Base-by-base conservation (phyloP, 345 rosid species). In the Xanthoceras sorbifolium region DNA sequence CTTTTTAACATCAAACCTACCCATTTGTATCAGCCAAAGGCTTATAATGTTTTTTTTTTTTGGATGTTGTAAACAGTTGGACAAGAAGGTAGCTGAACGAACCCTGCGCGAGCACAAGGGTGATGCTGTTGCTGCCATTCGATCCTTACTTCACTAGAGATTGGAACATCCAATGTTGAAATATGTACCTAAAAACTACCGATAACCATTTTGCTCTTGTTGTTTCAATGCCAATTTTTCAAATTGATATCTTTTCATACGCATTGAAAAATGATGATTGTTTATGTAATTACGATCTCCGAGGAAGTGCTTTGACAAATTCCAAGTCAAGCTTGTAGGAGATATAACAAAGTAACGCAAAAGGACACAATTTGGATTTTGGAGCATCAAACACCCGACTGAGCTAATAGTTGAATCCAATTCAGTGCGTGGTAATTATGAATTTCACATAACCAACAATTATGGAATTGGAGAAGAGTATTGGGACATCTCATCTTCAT, bases 31-130 rank as follows among this genome's bases (percentile, higher is more conserved):
- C 31, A 73, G 55, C 54, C 66, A 31, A 25, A 70, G 34, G 65
- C 44, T 78, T 61, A 64, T 69, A 60, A 83, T 75, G 17, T 46
- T 67, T 52, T 36, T 20, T 23, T 59, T 65, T 44, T 61, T 38
- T 68, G 62, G 63, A 54, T 66, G 18, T 48, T 20, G 81, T 28
- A 60, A 78, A 64, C 85, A 93, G 98, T 77, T 93, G 89, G 98
- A 93, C 78, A 93, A 85, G 83, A 92, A 86, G 80, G 90, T 96
- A 29, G 99, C 93, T 32, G 99, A 93, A 88, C 91, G 94, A 83
- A 93, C 98, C 64, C 82, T 92, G 44, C 87, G 98, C 4, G 99
- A 96, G 89, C 97, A 91, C 85, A 96, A 96, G 76, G 99, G 98
- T 3, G 95, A 90, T 79, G 98, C 98, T 1, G 97, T 96, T 64